Evolutionary conservation across 2,329 filamentous ascomycete genomes (phyloP), one percentile per base, ranked within the genome.

Genomic region (Incumbomyces delicatus): DNA sequence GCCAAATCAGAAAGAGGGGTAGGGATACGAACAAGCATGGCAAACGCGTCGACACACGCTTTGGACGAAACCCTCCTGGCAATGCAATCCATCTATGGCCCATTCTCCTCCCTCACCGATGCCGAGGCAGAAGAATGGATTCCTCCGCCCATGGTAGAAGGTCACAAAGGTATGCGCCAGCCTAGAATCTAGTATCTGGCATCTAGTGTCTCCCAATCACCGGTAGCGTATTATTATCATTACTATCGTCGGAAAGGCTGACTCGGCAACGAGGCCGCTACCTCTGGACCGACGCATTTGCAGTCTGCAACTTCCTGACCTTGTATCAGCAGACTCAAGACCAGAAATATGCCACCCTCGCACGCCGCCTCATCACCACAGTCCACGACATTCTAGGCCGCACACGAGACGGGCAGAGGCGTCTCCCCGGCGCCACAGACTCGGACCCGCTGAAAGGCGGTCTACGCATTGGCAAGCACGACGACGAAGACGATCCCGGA

Each of bases 271-370:
- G 64, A n/a, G 76, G 76, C 16, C 70, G 77, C 13, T 79, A 79
- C 55, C 67, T 80, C 17, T 79, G 76, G 77, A 78, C 74, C 1
- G 77, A 80, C 52, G 74, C 76, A 1, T 79, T 79, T 54, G 77
- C 75, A 3, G 71, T 80, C 6, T 53, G 80, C 49, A 78, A 79
- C 57, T 71, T 80, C 51, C 59, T 80, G 35, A 80, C 76, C 2
- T 65, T 80, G 2, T 66, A 71, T 50, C 61, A 61, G 5, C 67
- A 73, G 50, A 62, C 58, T 32, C 41, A 50, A 1, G 58, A 67
- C 29, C 54, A 61, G 10, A 60, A 58, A 36, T 80, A 77, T 53
- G 63, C 80, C 3, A 58, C 54, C 0, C 62, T 78, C 3, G 76
- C 76, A 6, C 60, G 61, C 14, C 65, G 63, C 2, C 70, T 80